These are phyloP conservation scores for Metarhizium humberi DNA, from an alignment of 2,329 filamentous ascomycete species.

Conservation along the genomic window DNA sequence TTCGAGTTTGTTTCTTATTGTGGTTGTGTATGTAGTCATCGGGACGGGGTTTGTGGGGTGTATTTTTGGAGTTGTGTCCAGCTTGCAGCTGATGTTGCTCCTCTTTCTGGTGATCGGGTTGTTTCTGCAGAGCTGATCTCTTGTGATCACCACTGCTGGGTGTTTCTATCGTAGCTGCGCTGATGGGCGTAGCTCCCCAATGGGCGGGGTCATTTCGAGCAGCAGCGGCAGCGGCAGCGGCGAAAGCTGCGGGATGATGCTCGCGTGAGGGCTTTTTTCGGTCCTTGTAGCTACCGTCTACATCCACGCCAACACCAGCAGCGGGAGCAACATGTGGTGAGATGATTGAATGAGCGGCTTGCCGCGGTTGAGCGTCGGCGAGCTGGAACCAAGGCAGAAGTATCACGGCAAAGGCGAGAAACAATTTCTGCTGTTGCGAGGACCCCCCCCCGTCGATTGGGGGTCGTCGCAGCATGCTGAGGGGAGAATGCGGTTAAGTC, in stretches of 20 bases:
- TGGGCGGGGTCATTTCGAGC: slow-evolving; percentile 5
- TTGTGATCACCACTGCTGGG: slow-evolving; percentile 11
- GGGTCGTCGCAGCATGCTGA: slow-evolving; percentile 54
- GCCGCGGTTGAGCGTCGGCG: slow-evolving; percentile 58
- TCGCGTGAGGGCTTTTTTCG: slow-evolving; percentile 1
- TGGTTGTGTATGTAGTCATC: background rate
- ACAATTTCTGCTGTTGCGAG: slow-evolving; percentile 31
- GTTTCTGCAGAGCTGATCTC: background rate
- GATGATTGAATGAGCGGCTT: slow-evolving; percentile 12
- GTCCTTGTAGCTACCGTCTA: slow-evolving; percentile 1
- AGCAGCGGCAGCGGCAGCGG: background rate
- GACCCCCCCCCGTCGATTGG: slow-evolving; percentile 45
- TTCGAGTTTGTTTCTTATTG: slow-evolving; percentile 26
- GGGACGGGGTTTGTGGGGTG: slow-evolving; percentile 5
- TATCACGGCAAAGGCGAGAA: slow-evolving; percentile 48
- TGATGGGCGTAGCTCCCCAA: slow-evolving; percentile 22
- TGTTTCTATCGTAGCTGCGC: slow-evolving; percentile 14
- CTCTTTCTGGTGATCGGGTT: slow-evolving; percentile 11
- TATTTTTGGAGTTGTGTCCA: slow-evolving; percentile 5
- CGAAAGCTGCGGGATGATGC: background rate
- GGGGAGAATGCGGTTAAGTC: background rate
- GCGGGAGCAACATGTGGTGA: background rate
- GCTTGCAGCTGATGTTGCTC: slow-evolving; percentile 12
- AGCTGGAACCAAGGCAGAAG: slow-evolving; percentile 45
- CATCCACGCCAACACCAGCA: background rate